phyloP scores from a whole-genome alignment of 805 yeast genomes.

The Lipomyces oligophaga region DNA sequence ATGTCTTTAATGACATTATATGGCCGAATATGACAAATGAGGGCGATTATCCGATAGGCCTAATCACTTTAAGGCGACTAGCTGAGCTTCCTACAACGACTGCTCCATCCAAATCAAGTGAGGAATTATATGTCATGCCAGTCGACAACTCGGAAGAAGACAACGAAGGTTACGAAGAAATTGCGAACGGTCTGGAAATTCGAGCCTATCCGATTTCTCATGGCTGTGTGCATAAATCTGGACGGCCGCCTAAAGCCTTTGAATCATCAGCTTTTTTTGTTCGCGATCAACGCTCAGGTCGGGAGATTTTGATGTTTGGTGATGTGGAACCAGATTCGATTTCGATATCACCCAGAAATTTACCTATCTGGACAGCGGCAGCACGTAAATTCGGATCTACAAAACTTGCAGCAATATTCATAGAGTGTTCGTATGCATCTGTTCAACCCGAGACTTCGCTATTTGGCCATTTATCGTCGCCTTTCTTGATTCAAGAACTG shows the following conservation, averaged over 20 bases:
- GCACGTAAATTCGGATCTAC: conserved; percentile 45
- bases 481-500: conserved; percentile 57
- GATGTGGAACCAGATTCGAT: conserved; percentile 71
- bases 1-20: conserved; percentile 66
- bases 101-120: conserved; percentile 2
- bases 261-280: conserved; percentile 62
- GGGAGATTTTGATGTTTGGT: conserved; percentile 64
- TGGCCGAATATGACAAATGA: conserved; percentile 70
- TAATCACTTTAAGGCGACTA: conserved; percentile 16
- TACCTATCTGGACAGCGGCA: conserved; percentile 54
- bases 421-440: conserved; percentile 71
- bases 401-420: conserved; percentile 52
- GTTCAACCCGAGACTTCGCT: conserved; percentile 47
- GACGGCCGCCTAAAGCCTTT: conserved; percentile 33
- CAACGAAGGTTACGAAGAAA: conserved; percentile 16
- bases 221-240: conserved; percentile 32
- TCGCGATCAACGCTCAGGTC: conserved; percentile 36
- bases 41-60: conserved; percentile 29
- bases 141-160: conserved; percentile 13
- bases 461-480: conserved; percentile 81
- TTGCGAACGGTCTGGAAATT: conserved; percentile 19
- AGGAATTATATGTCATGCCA: conserved; percentile 2
- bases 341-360: conserved; percentile 42
- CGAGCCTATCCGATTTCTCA: conserved; percentile 37
- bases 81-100: conserved; percentile 1